Base-by-base conservation (phyloP, 345 rosid species). In the Salix suchowensis region DNA sequence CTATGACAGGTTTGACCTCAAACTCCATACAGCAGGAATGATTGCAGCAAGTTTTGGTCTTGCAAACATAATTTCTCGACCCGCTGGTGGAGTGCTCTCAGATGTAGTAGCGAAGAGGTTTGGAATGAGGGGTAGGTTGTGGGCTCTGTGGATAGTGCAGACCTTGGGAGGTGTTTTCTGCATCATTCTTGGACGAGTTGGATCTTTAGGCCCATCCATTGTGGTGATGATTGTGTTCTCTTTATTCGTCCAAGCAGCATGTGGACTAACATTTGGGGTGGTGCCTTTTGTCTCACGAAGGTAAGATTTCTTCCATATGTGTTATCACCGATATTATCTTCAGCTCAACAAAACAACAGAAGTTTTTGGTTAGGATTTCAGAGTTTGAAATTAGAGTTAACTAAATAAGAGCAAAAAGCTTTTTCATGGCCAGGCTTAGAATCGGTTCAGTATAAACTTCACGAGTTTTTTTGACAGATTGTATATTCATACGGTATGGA, bases 61-160 rank as follows among this genome's bases (percentile, higher is more conserved):
- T 10, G 95, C 98, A 23, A 94, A 94, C 7, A 54, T 92, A 9
- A 64, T 94, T 67, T 86, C 97, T 54, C 83, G 97, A 68, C 97
- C 97, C 0, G 88, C 83, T 19, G 98, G 98, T 44, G 97, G 97
- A 12, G 42, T 84, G 2, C 30, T 91, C 13, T 94, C 97, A 1
- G 98, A 94, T 77, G 4, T 70, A 13, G 81, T 88, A 82, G 83
- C 92, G 0, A 88, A 74, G 82, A 79, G 89, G 81, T 94, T 85
- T 54, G 98, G 98, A 10, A 95, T 95, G 97, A 86, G 97, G 73
- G 97, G 98, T 2, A 84, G 97, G 82, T 78, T 95, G 13, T 92
- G 97, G 98, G 70, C 91, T 48, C 84, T 92, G 76, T 95, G 94
- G 95, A 70, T 79, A 12, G 87, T 84, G 42, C 98, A 95, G 79